These are phyloP conservation scores for Rubus idaeus DNA, from an alignment of 306 rosid genomes.

Conservation along the genomic window DNA sequence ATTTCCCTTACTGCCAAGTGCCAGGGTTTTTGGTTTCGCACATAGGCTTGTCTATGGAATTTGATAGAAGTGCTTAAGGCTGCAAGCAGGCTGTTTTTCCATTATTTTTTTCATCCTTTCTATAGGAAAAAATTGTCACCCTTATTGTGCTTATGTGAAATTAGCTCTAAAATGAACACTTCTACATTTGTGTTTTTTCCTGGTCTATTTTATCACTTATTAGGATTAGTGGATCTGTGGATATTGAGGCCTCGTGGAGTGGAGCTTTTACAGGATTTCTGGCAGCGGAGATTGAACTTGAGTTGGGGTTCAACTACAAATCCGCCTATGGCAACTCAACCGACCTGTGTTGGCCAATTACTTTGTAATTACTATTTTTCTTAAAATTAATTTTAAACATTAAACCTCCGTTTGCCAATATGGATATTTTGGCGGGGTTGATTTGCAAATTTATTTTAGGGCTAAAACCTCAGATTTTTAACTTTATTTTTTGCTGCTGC, in stretches of 20 bases:
- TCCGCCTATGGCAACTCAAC: too few species aligned
- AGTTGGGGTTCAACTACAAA: too few species aligned
- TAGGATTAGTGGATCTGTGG: too few species aligned
- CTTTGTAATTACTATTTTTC: background rate
- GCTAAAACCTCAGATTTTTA: background rate
- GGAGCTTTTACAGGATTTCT: too few species aligned
- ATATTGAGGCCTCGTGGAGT: too few species aligned
- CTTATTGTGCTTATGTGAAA: background rate
- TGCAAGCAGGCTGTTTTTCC: background rate
- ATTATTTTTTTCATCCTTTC: background rate
- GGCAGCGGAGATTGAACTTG: too few species aligned
- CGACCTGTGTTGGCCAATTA: too few species aligned
- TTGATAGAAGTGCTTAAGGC: conserved; percentile 11
- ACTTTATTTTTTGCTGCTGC: background rate
- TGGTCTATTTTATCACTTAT: too few species aligned
- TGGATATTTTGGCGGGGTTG: background rate
- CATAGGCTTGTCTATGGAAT: conserved; percentile 35
- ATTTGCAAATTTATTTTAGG: background rate
- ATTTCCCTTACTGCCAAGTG: conserved; percentile 31
- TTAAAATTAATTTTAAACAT: background rate
- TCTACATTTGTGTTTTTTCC: background rate
- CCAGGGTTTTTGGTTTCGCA: conserved; percentile 47
- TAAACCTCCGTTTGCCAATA: background rate
- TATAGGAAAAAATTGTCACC: background rate
- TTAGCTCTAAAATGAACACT: background rate